A percentile compares a stretch with the other conserved stretches of the same genome.
Evolutionary conservation across 192 early-diverging fungal genomes (phyloP).

Genomic region (Backusella mclennaniae): DNA sequence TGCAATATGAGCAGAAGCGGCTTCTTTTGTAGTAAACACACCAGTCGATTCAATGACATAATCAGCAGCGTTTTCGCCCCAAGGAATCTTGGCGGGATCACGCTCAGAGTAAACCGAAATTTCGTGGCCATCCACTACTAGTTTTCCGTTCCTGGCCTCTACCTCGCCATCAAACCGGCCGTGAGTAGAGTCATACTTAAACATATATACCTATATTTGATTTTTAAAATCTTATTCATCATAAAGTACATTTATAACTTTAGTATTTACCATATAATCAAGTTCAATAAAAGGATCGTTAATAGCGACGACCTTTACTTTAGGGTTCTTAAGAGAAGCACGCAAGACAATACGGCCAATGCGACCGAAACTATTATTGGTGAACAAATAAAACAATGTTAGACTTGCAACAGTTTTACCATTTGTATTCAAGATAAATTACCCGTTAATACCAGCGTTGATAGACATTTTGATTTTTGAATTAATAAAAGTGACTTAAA

Average conservation of each 20-base stretch:
- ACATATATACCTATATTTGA: constrained; percentile 68
- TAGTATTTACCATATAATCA: constrained; percentile 77
- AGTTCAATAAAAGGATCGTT: constrained; percentile 98
- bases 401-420: too few species aligned
- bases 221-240: background rate
- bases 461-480: constrained; percentile 20
- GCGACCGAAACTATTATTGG: constrained; percentile 81
- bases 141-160: constrained; percentile 77
- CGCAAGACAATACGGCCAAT: constrained; percentile 98
- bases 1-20: constrained; percentile 80
- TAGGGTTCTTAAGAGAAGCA: constrained; percentile 72
- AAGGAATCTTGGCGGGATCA: constrained; percentile 87
- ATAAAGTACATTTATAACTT: background rate
- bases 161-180: constrained; percentile 91
- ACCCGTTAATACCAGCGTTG: constrained; percentile 22
- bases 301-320: constrained; percentile 83
- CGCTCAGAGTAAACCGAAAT: constrained; percentile 76
- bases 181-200: constrained; percentile 99
- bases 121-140: constrained; percentile 82
- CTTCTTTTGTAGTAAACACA: constrained; percentile 93
- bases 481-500: background rate
- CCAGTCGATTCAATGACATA: constrained; percentile 99
- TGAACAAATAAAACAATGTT: background rate
- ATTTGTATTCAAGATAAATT: background rate
- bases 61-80: constrained; percentile 76